phyloP scores from a whole-genome alignment of 768 basidiomycete genomes.

The Xerocomellus dryophilus region DNA sequence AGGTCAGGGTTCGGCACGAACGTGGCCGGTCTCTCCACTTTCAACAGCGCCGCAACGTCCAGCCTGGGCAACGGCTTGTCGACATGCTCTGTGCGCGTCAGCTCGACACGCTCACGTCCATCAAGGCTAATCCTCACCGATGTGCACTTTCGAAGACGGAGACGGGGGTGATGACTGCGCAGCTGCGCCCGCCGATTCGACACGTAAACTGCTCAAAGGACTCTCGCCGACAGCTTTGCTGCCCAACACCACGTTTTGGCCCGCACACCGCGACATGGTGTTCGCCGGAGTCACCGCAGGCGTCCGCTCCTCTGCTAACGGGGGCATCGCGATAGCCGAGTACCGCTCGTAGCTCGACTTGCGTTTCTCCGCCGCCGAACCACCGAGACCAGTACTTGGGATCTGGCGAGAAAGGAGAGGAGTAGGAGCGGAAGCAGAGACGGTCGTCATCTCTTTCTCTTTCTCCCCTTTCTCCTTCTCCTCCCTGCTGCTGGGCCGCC shows the following conservation, averaged over 20 bases:
- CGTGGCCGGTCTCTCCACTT: conserved; percentile 11
- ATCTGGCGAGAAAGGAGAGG: conserved; percentile 6
- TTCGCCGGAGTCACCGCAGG: conserved; percentile 52
- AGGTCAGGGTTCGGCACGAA: conserved; percentile 34
- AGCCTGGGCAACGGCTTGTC: conserved; percentile 47
- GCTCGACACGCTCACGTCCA: background rate
- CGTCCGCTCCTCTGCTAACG: conserved; percentile 66
- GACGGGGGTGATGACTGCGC: background rate
- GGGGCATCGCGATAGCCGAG: conserved; percentile 57
- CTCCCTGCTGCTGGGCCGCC: conserved; percentile 21
- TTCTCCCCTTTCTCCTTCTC: background rate
- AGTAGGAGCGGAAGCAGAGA: background rate
- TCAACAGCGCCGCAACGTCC: conserved; percentile 48
- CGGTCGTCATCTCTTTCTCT: background rate
- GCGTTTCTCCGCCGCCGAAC: conserved; percentile 48
- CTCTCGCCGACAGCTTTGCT: conserved; percentile 11
- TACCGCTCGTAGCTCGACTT: conserved; percentile 69
- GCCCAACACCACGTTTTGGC: background rate
- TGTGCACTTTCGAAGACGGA: conserved; percentile 25
- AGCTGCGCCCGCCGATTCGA: background rate
- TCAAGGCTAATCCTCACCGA: conserved; percentile 28
- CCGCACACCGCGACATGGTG: conserved; percentile 43
- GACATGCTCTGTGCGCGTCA: conserved; percentile 32
- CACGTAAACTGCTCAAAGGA: conserved; percentile 10
- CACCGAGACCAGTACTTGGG: conserved; percentile 11